Evolutionary conservation across 116 monocot species (phyloP).

Genomic region (Iris pallida): DNA sequence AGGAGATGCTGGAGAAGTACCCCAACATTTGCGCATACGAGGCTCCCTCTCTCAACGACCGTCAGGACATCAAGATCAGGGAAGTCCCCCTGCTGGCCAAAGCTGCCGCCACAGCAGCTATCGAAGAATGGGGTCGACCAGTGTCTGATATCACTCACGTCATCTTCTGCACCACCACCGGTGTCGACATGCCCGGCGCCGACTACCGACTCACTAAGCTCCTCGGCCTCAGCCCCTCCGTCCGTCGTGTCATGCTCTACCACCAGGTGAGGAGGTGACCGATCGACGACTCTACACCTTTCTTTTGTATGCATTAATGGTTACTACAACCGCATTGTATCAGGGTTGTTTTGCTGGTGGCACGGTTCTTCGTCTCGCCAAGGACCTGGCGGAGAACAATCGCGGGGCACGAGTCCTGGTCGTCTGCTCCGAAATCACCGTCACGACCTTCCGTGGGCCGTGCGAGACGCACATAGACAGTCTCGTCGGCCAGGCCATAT

Average conservation of each 20-base stretch:
- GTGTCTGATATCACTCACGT: background rate
- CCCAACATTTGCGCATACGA: background rate
- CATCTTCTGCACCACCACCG: background rate
- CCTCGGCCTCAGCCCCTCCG: background rate
- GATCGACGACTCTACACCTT: too few species aligned
- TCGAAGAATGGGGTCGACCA: background rate
- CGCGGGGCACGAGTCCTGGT: constrained; percentile 7
- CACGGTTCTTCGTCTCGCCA: constrained; percentile 11
- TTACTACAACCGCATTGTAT: too few species aligned
- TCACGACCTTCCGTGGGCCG: constrained; percentile 4
- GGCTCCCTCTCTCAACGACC: background rate
- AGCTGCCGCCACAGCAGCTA: background rate
- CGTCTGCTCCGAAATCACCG: constrained; percentile 15
- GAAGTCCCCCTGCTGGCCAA: background rate
- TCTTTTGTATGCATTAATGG: too few species aligned
- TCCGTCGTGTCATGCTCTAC: background rate
- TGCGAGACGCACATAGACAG: constrained; percentile 11
- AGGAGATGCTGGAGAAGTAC: background rate
- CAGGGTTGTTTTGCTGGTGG: constrained; percentile 15
- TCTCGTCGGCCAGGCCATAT: constrained; percentile 6
- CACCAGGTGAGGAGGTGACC: background rate
- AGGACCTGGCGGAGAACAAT: constrained; percentile 11
- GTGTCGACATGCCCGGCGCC: constrained; percentile 3
- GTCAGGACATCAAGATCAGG: background rate
- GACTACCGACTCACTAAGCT: constrained; percentile 2